These are phyloP conservation scores for Apiotrichum gamsii DNA, from an alignment of 1,284 basidiomycete species.

Conservation along the genomic window DNA sequence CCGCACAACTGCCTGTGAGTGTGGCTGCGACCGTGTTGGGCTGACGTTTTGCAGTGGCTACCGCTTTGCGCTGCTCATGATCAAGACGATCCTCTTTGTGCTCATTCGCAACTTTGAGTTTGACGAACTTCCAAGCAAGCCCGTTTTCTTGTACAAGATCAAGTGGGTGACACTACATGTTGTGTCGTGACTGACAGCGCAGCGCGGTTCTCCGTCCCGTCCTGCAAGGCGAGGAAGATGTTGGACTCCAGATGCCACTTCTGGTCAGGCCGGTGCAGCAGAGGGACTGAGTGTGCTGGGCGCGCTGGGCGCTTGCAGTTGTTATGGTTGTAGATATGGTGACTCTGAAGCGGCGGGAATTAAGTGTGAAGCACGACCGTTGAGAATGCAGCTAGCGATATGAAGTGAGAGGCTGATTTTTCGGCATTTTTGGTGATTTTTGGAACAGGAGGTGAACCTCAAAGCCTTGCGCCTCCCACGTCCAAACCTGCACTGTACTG, in stretches of 20 bases:
- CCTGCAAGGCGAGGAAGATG: conserved; percentile 39
- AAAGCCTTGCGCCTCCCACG: too few relatives aligned
- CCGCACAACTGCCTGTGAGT: conserved; percentile 55
- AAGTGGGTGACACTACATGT: neutral
- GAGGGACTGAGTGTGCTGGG: too few relatives aligned
- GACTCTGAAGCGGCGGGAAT: too few relatives aligned
- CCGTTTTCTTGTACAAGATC: conserved; percentile 28
- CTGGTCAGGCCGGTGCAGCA: conserved; percentile 16
- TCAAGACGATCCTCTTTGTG: conserved; percentile 57
- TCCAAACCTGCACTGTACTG: too few relatives aligned
- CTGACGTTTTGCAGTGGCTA: conserved; percentile 51
- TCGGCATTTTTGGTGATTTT: too few relatives aligned
- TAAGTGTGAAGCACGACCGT: too few relatives aligned
- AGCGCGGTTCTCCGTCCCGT: conserved; percentile 21
- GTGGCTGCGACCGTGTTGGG: neutral
- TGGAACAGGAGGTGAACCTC: too few relatives aligned
- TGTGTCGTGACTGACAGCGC: too few relatives aligned
- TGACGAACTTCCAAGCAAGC: conserved; percentile 48
- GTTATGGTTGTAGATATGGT: too few relatives aligned
- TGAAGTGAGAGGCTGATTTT: too few relatives aligned
- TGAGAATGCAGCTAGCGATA: too few relatives aligned
- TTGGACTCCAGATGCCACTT: conserved; percentile 45
- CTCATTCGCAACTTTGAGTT: conserved; percentile 56
- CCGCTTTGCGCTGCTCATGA: conserved; percentile 62
- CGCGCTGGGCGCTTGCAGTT: too few relatives aligned